phyloP scores from a whole-genome alignment of 1,139 yeast species.

The Ashbya aceris region DNA sequence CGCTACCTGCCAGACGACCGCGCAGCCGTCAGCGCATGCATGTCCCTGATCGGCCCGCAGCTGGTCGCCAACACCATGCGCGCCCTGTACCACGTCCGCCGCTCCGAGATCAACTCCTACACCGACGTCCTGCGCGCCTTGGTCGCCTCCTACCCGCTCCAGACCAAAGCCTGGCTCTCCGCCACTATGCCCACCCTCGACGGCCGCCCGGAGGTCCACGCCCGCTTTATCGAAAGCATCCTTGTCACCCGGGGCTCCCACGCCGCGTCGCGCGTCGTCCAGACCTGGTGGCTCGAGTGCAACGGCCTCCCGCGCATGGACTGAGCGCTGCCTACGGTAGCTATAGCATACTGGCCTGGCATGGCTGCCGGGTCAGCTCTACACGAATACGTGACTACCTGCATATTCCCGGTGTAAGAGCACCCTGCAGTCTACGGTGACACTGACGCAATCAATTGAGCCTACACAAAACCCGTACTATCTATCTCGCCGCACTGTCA shows the following conservation, averaged over 20 bases:
- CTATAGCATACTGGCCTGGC: no score
- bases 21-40: conserved; percentile 27
- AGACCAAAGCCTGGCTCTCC: conserved; percentile 24
- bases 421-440: no score
- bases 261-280: conserved; percentile 26
- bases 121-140: conserved; percentile 27
- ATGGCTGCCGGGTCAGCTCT: no score
- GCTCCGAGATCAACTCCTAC: conserved; percentile 27
- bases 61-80: conserved; percentile 22
- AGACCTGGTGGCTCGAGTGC: conserved; percentile 30
- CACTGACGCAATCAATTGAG: no score
- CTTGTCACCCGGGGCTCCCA: conserved; percentile 28
- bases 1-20: conserved; percentile 47
- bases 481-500: no score
- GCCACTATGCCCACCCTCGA: conserved; percentile 19
- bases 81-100: conserved; percentile 26
- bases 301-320: conserved; percentile 22
- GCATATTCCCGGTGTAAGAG: no score
- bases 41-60: conserved; percentile 21
- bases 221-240: conserved; percentile 23
- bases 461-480: no score
- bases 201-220: conserved; percentile 20
- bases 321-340: background rate
- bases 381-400: no score
- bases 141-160: conserved; percentile 26